A percentile compares a stretch with the other conserved stretches of the same genome.
These are phyloP conservation scores for Citrus maxima DNA, from an alignment of 345 rosid genomes.

Conservation along the genomic window DNA sequence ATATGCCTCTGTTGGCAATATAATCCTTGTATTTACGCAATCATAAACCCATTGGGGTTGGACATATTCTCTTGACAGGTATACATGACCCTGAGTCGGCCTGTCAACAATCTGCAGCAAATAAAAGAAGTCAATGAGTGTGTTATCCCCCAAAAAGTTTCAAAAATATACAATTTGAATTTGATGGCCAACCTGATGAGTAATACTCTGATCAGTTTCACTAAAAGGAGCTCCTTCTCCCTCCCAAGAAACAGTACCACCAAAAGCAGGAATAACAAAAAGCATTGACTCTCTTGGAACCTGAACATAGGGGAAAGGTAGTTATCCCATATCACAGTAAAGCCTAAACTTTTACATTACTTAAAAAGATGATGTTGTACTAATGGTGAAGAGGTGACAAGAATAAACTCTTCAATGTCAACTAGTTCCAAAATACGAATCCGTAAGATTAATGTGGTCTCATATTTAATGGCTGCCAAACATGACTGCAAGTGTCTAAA, in stretches of 20 bases:
- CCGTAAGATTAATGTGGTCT: neutral
- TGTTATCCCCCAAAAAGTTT: neutral
- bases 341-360: neutral
- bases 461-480: neutral
- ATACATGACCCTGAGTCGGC: slow-evolving; percentile 78
- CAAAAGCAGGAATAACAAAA: slow-evolving; percentile 89
- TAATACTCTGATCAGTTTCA: slow-evolving; percentile 77
- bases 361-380: neutral
- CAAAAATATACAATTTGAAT: neutral
- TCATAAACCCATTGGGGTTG: slow-evolving; percentile 97
- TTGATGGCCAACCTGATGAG: slow-evolving; percentile 71
- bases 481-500: neutral
- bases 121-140: neutral
- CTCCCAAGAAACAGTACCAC: slow-evolving; percentile 94
- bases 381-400: neutral
- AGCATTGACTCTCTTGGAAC: slow-evolving; percentile 95
- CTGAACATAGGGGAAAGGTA: slow-evolving; percentile 29
- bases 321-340: neutral
- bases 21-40: slow-evolving; percentile 70
- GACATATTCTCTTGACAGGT: slow-evolving; percentile 78
- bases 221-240: slow-evolving; percentile 86
- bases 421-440: neutral
- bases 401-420: neutral
- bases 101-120: slow-evolving; percentile 78
- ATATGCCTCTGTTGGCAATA: slow-evolving; percentile 69